These are phyloP conservation scores for Fusarium hostae DNA, from an alignment of 2,329 filamentous ascomycete genomes.

Conservation along the genomic window DNA sequence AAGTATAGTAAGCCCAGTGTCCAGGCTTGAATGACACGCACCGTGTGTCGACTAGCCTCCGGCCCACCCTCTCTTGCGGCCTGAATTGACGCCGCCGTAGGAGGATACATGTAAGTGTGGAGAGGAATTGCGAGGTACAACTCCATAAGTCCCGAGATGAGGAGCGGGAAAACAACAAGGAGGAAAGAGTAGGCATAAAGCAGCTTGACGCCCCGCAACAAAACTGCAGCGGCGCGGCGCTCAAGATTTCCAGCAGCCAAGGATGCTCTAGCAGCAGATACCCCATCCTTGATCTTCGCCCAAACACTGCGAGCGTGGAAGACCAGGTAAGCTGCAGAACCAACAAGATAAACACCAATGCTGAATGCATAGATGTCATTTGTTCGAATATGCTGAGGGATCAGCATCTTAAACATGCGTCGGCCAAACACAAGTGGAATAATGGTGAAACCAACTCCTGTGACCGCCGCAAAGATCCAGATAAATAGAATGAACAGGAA, in stretches of 20 bases:
- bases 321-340: slow-evolving; percentile 71
- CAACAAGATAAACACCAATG: slow-evolving; percentile 85
- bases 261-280: slow-evolving; percentile 35
- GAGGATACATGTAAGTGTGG: slow-evolving; percentile 76
- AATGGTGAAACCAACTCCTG: slow-evolving; percentile 86
- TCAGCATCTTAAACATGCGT: slow-evolving; percentile 75
- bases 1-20: slow-evolving; percentile 91
- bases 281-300: slow-evolving; percentile 48
- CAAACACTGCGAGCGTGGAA: slow-evolving; percentile 61
- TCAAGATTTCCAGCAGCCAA: slow-evolving; percentile 36
- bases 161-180: slow-evolving; percentile 80
- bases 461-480: slow-evolving; percentile 91
- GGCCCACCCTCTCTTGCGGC: slow-evolving; percentile 40
- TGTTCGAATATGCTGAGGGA: slow-evolving; percentile 77
- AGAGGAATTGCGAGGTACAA: slow-evolving; percentile 89
- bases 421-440: slow-evolving; percentile 88
- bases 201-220: slow-evolving; percentile 58
- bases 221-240: slow-evolving; percentile 44
- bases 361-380: slow-evolving; percentile 99
- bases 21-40: slow-evolving; percentile 93
- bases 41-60: slow-evolving; percentile 66
- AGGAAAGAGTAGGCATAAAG: slow-evolving; percentile 81
- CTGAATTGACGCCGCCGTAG: slow-evolving; percentile 46
- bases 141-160: slow-evolving; percentile 84
- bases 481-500: slow-evolving; percentile 88